Base-by-base conservation (phyloP, 371 early-diverging fungal genomes). In the Mortierella sp. region DNA sequence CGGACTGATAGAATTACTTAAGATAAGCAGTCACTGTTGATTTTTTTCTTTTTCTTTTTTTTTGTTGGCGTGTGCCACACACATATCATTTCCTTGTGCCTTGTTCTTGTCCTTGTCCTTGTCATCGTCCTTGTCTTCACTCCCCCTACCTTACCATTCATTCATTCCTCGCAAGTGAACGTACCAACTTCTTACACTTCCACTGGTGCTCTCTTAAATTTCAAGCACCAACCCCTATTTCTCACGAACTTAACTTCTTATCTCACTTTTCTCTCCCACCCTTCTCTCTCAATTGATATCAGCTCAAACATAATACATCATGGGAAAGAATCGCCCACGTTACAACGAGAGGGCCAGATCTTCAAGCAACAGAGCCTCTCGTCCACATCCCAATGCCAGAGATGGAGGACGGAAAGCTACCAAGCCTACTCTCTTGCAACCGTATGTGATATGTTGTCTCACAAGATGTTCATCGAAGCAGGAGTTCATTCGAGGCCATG, bases 241-340 rank as follows among this genome's bases (percentile, higher is more conserved):
- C 18, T 18, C 29, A 60, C 27, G 29, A 16, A 27, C 63, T 14
- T 5, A 2, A 2, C 18, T 63, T 63, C 5, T 18, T 63, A 16
- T 27, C 21, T 27, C 35, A 29, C n/a, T 32, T 32, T 4, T 14
- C 32, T 32, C 29, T 63, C 38, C 35, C 35, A 18, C 24, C 24
- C 18, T 54, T 7, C 24, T 24, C 54, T 18, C 21, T 14, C 18
- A 32, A 4, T 18, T 18, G 16, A 35, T 18, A 63, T 14, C 18
- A 1, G 5, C 7, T 63, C 29, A 21, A 48, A 27, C 18, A 49
- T 65, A 51, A n/a, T 41, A 70, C 44, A 74, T 6, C 74, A 93
- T 93, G 93, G 93, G 93, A 63, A 91, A 90, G 89, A 89, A 91
- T 74, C 87, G 93, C 86, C 90, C 91, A 74, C 87, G 93, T 74